Evolutionary conservation across 2,329 filamentous ascomycete species (phyloP).

Genomic region (Aspergillus carbonarius): DNA sequence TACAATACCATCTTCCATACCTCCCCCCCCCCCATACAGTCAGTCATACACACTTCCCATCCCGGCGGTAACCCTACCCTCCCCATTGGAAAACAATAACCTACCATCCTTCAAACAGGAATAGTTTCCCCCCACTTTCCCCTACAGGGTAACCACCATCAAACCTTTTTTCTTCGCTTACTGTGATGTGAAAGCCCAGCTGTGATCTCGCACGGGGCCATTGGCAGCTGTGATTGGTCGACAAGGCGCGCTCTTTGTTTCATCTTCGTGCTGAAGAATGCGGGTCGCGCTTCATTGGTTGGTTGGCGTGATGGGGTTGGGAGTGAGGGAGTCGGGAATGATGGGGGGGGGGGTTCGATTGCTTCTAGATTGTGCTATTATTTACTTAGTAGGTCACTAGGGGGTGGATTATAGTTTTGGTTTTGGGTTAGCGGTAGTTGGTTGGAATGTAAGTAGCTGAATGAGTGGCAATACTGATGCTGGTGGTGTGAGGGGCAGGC

Average conservation of each 20-base stretch:
- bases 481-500: too few relatives aligned
- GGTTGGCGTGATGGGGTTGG: neutral
- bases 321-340: neutral
- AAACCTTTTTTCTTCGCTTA: neutral
- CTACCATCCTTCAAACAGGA: neutral
- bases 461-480: neutral
- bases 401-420: neutral
- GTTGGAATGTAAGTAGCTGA: neutral
- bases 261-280: conserved; percentile 13
- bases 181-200: neutral
- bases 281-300: neutral
- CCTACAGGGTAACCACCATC: too few relatives aligned
- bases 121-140: too few relatives aligned
- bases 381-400: too few relatives aligned
- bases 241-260: conserved; percentile 17
- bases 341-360: neutral
- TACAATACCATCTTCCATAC: neutral
- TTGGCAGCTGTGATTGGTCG: conserved; percentile 11
- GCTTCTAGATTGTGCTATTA: neutral
- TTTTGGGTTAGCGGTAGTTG: neutral
- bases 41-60: neutral
- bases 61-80: conserved; percentile 4
- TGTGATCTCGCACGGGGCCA: conserved; percentile 2
- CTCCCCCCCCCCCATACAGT: too few relatives aligned
- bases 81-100: neutral